Evolutionary conservation across 352 stramenopile genomes (phyloP).

Genomic region (Globisporangium irregulare): DNA sequence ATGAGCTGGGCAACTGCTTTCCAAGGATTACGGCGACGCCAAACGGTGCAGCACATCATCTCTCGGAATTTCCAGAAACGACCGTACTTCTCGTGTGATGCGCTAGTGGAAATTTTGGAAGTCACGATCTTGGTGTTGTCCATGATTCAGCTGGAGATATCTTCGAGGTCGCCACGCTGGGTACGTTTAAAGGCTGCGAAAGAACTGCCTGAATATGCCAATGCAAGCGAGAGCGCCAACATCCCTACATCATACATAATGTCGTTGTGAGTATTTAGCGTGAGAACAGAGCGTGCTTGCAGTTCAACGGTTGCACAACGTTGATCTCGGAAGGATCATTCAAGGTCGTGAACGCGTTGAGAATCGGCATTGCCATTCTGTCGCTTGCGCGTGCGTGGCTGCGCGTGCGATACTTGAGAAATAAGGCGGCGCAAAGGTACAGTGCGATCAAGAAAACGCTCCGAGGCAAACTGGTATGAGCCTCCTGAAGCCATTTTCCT

Average conservation of each 20-base stretch:
- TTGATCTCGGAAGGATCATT: slow-evolving; percentile 43
- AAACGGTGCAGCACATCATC: slow-evolving; percentile 11
- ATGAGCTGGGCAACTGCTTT: slow-evolving; percentile 6
- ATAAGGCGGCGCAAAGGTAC: background rate
- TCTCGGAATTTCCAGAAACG: slow-evolving; percentile 3
- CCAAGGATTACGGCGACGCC: background rate
- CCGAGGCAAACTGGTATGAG: slow-evolving; percentile 5
- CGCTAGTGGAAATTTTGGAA: slow-evolving; percentile 6
- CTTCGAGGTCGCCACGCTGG: slow-evolving; percentile 8
- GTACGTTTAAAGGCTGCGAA: slow-evolving; percentile 4
- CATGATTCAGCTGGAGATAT: slow-evolving; percentile 15
- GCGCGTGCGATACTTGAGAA: slow-evolving; percentile 22
- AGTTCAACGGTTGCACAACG: slow-evolving; percentile 25
- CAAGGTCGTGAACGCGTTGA: slow-evolving; percentile 26
- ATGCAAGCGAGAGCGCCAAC: no score
- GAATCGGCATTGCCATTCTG: slow-evolving; percentile 21
- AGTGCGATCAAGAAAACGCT: background rate
- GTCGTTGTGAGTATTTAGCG: slow-evolving; percentile 13
- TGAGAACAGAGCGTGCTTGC: slow-evolving; percentile 43
- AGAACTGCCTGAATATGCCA: no score
- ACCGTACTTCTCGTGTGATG: background rate
- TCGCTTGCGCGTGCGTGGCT: slow-evolving; percentile 23
- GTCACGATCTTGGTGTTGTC: slow-evolving; percentile 9
- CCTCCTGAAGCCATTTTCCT: background rate
- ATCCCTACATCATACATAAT: no score